A percentile compares a stretch with the other conserved stretches of the same genome.
These are phyloP conservation scores for Mycena crocata DNA, from an alignment of 768 basidiomycete genomes.

Conservation along the genomic window DNA sequence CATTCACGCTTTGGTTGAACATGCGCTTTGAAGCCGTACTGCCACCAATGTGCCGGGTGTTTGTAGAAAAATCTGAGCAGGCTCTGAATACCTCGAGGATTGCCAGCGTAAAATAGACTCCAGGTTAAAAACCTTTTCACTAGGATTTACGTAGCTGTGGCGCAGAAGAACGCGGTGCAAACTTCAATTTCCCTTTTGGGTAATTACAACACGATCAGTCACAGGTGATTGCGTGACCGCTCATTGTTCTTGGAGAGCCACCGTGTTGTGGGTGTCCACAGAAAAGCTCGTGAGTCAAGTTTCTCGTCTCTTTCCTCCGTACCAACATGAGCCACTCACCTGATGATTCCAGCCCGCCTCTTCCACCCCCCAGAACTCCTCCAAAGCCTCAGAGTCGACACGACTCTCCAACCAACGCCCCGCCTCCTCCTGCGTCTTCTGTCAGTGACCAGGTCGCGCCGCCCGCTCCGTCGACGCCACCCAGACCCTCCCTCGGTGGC, in stretches of 20 bases:
- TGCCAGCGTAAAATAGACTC: too few species aligned
- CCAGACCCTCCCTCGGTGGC: not conserved
- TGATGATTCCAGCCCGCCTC: too few species aligned
- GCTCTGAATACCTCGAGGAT: too few species aligned
- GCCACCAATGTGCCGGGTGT: too few species aligned
- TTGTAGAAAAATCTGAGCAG: too few species aligned
- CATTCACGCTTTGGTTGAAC: too few species aligned
- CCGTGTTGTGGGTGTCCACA: not conserved
- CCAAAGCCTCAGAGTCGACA: not conserved
- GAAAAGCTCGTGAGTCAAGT: conserved; percentile 5
- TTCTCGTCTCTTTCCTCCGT: not conserved
- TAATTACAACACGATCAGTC: conserved; percentile 18
- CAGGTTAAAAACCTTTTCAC: too few species aligned
- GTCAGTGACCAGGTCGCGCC: not conserved
- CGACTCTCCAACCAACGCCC: not conserved
- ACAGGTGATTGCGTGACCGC: conserved; percentile 10
- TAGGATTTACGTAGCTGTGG: too few species aligned
- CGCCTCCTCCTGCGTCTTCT: not conserved
- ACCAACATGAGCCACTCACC: conserved; percentile 13
- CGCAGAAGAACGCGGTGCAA: not conserved
- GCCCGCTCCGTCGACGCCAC: not conserved
- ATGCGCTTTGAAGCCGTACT: too few species aligned
- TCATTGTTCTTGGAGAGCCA: conserved; percentile 6
- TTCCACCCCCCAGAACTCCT: not conserved
- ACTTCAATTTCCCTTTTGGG: conserved; percentile 13